Conservation (phyloP, 129 eudicot genomes). For the Artemisia tridentata region DNA sequence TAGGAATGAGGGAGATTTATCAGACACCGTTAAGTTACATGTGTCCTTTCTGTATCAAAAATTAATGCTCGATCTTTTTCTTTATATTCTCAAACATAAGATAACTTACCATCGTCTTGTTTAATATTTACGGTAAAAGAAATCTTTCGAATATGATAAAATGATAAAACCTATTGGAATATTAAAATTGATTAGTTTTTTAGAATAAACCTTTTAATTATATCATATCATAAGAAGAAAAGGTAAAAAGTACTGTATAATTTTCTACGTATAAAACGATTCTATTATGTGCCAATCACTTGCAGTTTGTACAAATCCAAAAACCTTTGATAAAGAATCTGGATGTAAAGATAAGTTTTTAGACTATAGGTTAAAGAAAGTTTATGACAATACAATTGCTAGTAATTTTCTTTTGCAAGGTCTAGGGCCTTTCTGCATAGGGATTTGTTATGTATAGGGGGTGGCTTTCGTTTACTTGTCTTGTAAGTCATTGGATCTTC, state of each 20-base stretch:
- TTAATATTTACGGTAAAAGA: background rate
- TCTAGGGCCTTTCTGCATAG: slow-evolving; percentile 12
- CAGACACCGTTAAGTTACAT: slow-evolving; percentile 36
- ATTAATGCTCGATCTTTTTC: background rate
- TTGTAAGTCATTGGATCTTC: slow-evolving; percentile 33
- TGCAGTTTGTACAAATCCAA: too few relatives aligned
- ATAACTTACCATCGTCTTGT: background rate
- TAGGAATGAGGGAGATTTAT: slow-evolving; percentile 20
- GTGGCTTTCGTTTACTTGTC: slow-evolving; percentile 30
- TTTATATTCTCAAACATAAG: background rate
- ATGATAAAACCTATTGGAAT: too few relatives aligned
- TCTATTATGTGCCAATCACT: background rate
- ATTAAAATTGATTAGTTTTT: too few relatives aligned
- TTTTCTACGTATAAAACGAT: background rate
- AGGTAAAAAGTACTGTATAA: too few relatives aligned
- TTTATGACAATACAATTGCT: background rate
- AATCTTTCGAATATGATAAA: too few relatives aligned
- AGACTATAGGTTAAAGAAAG: background rate
- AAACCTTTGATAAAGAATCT: too few relatives aligned
- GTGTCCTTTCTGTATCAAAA: slow-evolving; percentile 15
- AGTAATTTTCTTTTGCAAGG: background rate
- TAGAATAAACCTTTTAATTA: too few relatives aligned
- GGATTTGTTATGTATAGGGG: background rate
- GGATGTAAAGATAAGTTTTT: too few relatives aligned
- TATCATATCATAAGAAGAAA: too few relatives aligned